A percentile compares a stretch with the other conserved stretches of the same genome.
phyloP scores from a whole-genome alignment of 768 basidiomycete genomes.

The Boletus rubroflammeus region DNA sequence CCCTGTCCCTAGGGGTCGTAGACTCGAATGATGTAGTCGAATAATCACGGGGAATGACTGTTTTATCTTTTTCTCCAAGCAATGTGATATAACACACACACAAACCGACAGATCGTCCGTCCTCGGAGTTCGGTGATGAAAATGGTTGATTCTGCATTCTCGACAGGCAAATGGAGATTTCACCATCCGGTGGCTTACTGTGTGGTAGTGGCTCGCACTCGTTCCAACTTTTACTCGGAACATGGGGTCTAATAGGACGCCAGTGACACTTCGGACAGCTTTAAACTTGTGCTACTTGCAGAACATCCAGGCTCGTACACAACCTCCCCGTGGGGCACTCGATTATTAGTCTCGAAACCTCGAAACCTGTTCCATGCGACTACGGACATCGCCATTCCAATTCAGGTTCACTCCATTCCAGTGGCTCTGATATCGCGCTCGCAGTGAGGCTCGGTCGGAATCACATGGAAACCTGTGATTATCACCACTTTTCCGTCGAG shows the following conservation, averaged over 20 bases:
- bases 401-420: not conserved
- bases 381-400: not conserved
- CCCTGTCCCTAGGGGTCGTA: constrained; percentile 10
- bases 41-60: constrained; percentile 6
- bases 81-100: constrained; percentile 5
- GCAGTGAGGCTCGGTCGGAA: not conserved
- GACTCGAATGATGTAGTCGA: not conserved
- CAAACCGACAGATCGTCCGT: constrained; percentile 11
- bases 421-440: not conserved
- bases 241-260: too few species aligned
- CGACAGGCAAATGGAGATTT: not conserved
- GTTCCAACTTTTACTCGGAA: not conserved
- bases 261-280: not conserved
- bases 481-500: constrained; percentile 1
- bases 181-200: not conserved
- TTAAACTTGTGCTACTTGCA: not conserved
- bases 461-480: constrained; percentile 4
- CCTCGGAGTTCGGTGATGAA: not conserved
- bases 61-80: not conserved
- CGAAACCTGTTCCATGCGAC: not conserved
- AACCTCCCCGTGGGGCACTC: not conserved
- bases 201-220: not conserved
- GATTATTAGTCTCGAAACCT: not conserved
- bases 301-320: not conserved
- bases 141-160: not conserved